Evolutionary conservation across 257 asterid species (phyloP).

Genomic region (Echites panduratus): DNA sequence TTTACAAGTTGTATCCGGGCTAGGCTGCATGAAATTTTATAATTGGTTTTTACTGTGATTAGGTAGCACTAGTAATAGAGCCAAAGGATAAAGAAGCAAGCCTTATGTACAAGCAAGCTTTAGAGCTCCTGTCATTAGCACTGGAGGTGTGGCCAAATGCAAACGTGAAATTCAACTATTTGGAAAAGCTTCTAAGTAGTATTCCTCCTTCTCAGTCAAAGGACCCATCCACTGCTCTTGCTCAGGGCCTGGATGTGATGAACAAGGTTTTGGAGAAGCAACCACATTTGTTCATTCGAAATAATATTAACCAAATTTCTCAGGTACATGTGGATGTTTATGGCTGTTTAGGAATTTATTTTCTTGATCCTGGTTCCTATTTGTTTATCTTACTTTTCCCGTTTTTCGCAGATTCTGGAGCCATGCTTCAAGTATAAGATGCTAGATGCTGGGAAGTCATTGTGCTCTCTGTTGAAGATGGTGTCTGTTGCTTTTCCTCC

Average conservation of each 20-base stretch:
- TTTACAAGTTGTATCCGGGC: no score
- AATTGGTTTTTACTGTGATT: constrained; percentile 6
- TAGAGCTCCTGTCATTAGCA: constrained; percentile 94
- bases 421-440: constrained; percentile 98
- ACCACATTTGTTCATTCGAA: constrained; percentile 90
- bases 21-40: not conserved
- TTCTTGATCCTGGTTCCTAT: not conserved
- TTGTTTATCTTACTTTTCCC: not conserved
- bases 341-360: constrained; percentile 1
- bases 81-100: constrained; percentile 98
- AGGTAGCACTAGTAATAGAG: constrained; percentile 97
- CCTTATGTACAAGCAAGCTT: constrained; percentile 95
- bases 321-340: constrained; percentile 49
- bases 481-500: constrained; percentile 93
- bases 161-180: constrained; percentile 92
- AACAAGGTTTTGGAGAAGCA: constrained; percentile 97
- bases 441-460: constrained; percentile 95
- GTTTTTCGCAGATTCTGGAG: constrained; percentile 71
- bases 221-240: constrained; percentile 96
- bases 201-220: constrained; percentile 96
- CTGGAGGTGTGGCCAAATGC: constrained; percentile 99
- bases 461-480: constrained; percentile 92
- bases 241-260: constrained; percentile 99
- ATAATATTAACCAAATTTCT: constrained; percentile 85
- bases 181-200: constrained; percentile 93